Percentiles rank a stretch among this genome's conserved stretches.
Conservation (phyloP, 2,329 filamentous ascomycete species). For the Phyllosticta capitalensis region DNA sequence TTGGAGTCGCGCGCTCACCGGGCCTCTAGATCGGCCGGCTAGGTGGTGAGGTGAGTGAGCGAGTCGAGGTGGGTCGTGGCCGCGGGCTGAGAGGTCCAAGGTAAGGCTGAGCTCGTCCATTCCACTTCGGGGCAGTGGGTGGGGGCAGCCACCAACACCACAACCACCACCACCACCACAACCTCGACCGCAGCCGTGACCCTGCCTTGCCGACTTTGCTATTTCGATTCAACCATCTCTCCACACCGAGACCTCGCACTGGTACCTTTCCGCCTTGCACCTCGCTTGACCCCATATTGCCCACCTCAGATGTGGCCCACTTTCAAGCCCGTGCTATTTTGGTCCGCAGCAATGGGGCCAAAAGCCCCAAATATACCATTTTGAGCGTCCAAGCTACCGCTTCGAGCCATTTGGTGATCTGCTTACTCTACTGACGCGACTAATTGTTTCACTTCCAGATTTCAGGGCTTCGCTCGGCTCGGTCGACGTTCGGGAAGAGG, state of each 20-base stretch:
- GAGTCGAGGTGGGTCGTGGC: neutral
- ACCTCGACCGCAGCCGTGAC: too few relatives aligned
- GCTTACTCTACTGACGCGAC: neutral
- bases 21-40: too few relatives aligned
- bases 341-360: neutral
- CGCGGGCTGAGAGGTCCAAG: too few relatives aligned
- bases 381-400: neutral
- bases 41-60: neutral
- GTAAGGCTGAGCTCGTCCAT: neutral
- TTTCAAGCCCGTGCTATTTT: neutral
- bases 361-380: neutral
- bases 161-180: too few relatives aligned
- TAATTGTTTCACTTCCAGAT: neutral
- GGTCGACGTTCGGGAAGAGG: neutral
- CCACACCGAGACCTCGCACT: too few relatives aligned
- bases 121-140: neutral
- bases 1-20: neutral
- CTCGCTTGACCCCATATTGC: neutral
- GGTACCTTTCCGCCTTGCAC: neutral
- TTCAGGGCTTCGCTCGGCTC: neutral
- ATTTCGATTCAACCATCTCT: too few relatives aligned
- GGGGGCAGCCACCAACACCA: neutral
- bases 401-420: neutral
- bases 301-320: neutral
- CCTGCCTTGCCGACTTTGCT: neutral